Conservation (phyloP, 108 stramenopile species). For the Cyclotella distinguenda region DNA sequence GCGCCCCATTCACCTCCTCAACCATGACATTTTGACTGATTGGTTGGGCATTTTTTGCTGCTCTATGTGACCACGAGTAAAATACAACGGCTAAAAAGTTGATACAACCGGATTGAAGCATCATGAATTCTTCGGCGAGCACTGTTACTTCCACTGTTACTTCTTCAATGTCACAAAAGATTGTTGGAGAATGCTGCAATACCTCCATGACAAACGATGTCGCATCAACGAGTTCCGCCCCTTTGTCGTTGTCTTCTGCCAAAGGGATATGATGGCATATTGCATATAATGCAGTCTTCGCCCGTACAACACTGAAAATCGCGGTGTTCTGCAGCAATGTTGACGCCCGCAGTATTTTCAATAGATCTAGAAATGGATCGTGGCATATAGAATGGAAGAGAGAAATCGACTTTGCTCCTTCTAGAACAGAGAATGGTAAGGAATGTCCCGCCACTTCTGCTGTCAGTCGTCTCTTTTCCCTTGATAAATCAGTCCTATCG, state of each 20-base stretch:
- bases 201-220: conserved; percentile 27
- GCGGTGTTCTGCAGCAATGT: neutral
- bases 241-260: conserved; percentile 26
- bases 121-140: conserved; percentile 11
- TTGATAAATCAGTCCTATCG: conserved; percentile 17
- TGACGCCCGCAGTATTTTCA: conserved; percentile 5
- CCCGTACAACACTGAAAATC: conserved; percentile 3
- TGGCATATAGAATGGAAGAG: conserved; percentile 21
- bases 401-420: neutral
- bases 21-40: neutral
- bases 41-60: neutral
- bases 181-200: conserved; percentile 3
- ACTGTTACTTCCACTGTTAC: neutral
- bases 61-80: conserved; percentile 28
- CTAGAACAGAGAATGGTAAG: conserved; percentile 14
- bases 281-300: conserved; percentile 33
- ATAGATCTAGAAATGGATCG: conserved; percentile 6
- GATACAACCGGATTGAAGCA: conserved; percentile 36
- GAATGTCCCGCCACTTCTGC: conserved; percentile 39
- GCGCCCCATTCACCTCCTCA: neutral
- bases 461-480: conserved; percentile 24
- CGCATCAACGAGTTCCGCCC: conserved; percentile 13
- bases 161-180: neutral
- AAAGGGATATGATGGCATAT: conserved; percentile 30
- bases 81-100: conserved; percentile 27